A percentile compares a stretch with the other conserved stretches of the same genome.
Evolutionary conservation across 106 monocot genomes (phyloP).

Genomic region (Phalaenopsis equestris): DNA sequence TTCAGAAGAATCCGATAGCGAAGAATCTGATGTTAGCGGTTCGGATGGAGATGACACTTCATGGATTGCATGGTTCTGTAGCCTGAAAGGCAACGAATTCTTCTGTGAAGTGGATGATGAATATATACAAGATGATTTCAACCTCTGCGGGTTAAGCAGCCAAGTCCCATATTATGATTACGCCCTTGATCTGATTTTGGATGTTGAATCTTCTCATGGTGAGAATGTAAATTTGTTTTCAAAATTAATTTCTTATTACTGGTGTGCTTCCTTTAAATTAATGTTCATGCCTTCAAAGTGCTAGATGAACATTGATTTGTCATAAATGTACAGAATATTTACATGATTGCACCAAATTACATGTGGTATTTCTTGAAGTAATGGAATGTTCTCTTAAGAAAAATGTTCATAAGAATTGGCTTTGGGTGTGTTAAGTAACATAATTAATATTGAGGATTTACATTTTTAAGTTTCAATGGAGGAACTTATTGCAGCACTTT

Average conservation of each 20-base stretch:
- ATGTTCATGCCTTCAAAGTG: background rate
- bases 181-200: slow-evolving; percentile 59
- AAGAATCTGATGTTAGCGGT: slow-evolving; percentile 48
- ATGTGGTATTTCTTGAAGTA: background rate
- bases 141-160: slow-evolving; percentile 53
- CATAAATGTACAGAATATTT: background rate
- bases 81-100: slow-evolving; percentile 50
- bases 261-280: background rate
- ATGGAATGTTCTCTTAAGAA: background rate
- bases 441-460: background rate
- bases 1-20: slow-evolving; percentile 37
- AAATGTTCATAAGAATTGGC: background rate
- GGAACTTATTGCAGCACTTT: background rate
- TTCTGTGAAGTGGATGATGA: slow-evolving; percentile 68
- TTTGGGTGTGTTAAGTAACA: background rate
- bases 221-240: slow-evolving; percentile 7
- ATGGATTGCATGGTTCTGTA: slow-evolving; percentile 67
- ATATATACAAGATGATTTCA: slow-evolving; percentile 61
- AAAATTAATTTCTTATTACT: background rate
- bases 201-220: slow-evolving; percentile 59
- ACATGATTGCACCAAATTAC: background rate
- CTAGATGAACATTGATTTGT: background rate
- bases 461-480: background rate
- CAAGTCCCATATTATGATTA: slow-evolving; percentile 51
- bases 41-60: slow-evolving; percentile 66